Conservation (phyloP, 768 basidiomycete species). For the Panaeolus cyanescens region DNA sequence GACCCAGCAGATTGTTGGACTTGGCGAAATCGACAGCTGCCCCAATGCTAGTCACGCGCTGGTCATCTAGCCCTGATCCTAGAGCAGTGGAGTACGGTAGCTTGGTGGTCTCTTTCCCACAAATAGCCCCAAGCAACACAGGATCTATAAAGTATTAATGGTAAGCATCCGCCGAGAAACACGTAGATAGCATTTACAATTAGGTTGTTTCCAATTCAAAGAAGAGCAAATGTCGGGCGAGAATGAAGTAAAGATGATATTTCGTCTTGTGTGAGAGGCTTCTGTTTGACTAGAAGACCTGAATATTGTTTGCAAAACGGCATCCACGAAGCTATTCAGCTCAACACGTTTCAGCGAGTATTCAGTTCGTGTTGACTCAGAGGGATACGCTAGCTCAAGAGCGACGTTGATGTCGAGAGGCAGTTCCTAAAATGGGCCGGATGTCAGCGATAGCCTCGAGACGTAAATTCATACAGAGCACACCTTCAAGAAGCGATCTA, state of each 20-base stretch:
- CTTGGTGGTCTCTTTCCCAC: slow-evolving; percentile 59
- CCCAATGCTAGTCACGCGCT: slow-evolving; percentile 70
- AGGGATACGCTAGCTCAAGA: slow-evolving; percentile 82
- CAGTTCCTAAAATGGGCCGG: slow-evolving; percentile 44
- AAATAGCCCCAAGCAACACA: slow-evolving; percentile 91
- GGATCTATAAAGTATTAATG: slow-evolving; percentile 69
- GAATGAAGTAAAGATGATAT: slow-evolving; percentile 91
- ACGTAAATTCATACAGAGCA: slow-evolving; percentile 7
- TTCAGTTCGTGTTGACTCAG: slow-evolving; percentile 44
- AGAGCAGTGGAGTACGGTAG: slow-evolving; percentile 32
- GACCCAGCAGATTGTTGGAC: slow-evolving; percentile 88
- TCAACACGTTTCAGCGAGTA: slow-evolving; percentile 53
- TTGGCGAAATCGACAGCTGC: slow-evolving; percentile 94
- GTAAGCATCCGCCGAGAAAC: slow-evolving; percentile 4
- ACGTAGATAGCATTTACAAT: slow-evolving; percentile 61
- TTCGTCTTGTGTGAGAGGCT: slow-evolving; percentile 59
- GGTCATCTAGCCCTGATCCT: slow-evolving; percentile 37
- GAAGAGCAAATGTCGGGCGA: slow-evolving; percentile 88
- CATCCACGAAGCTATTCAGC: slow-evolving; percentile 82
- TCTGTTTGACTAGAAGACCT: slow-evolving; percentile 57
- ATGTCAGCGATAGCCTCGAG: slow-evolving; percentile 5
- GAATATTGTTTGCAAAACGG: slow-evolving; percentile 83
- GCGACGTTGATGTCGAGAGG: slow-evolving; percentile 71
- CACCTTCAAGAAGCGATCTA: slow-evolving; percentile 79
- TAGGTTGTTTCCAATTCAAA: slow-evolving; percentile 99